Base-by-base conservation (phyloP, 108 stramenopile genomes). In the Epipyxis sp. region DNA sequence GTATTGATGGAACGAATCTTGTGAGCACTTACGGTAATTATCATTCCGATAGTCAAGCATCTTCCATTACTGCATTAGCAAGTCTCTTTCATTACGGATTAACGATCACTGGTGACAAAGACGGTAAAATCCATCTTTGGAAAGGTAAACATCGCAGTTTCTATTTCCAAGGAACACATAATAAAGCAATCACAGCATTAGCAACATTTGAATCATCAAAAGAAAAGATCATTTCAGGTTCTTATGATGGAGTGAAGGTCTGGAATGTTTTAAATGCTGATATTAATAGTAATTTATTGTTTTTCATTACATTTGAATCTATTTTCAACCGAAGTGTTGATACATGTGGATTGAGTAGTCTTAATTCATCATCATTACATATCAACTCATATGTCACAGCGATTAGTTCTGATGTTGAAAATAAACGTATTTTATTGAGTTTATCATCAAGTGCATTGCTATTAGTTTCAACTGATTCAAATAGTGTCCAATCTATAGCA, bases 21-120 rank as follows among this genome's bases (percentile, higher is more conserved):
- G 20, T 67, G 13, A 13, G 13, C 13, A 13, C 46, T 20, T 50
- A 13, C 13, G 46, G 46, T 50, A 50, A 50, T 20, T 46, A 54
- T 42, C n/a, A 3, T 42, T 16, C 71, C 6, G 44, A 54, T 3
- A 42, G 34, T 6, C 6, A 6, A 10, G 50, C 27, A 10, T 37
- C 40, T 6, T 20, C 65, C 29, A 39, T 37, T 16, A 74, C 71
- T 39, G 71, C 71, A 37, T 42, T 74, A 42, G 71, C 50, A 42
- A 3, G 41, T 10, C 30, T 16, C 43, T 37, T 39, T 6, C 41
- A 6, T 6, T 3, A 3, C 13, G 71, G 34, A 27, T 3, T 32
- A 32, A 39, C 42, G 46, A 10, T 74, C 25, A 74, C 13, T 29
- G 71, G 71, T 32, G 71, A 74, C 25, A 42, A 13, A 3, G 6